Base-by-base conservation (phyloP, 768 basidiomycete species). In the Lanmaoa rubissima region DNA sequence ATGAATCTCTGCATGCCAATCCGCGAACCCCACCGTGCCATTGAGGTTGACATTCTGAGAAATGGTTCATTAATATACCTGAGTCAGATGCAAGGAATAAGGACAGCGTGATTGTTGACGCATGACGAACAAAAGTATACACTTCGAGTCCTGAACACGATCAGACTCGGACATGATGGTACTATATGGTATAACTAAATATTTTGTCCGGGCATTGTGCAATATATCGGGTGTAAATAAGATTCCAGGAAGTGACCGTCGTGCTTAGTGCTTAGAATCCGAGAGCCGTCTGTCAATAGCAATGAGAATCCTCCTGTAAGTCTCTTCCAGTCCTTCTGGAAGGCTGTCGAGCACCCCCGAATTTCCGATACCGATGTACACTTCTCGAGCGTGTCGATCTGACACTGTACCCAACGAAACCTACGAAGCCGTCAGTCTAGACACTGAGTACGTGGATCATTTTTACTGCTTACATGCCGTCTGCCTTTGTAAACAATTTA, bases 271-370 rank as follows among this genome's bases (percentile, higher is more conserved):
- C n/a, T n/a, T n/a, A n/a, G n/a, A n/a, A n/a, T n/a, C n/a, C n/a
- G n/a, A n/a, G 0, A 3, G 46, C 9, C 19, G 28, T 4, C 32
- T 31, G 21, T 66, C 48, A 0, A 68, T 54, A 1, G 44, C 42
- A 4, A 44, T 28, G 5, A 68, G 54, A 21, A 66, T 68, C 11
- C 64, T 58, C 16, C 62, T 48, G 16, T 66, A 63, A 0, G 67
- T 68, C 36, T 66, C 67, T 21, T 69, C 57, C 2, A 67, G 31
- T 32, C 65, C 62, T 10, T 43, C 45, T 1, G 62, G 62, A 14
- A 63, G 64, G 19, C 49, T 51, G 12, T 55, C 11, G 4, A 62
- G 57, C 4, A 41, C 53, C 5, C 2, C 2, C 51, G 36, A 49
- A 65, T 55, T 14, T 51, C 48, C 0, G n/a, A 26, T 35, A 26